These are phyloP conservation scores for Drechslerella stenobrocha DNA, from an alignment of 2,329 filamentous ascomycete genomes.

Conservation along the genomic window DNA sequence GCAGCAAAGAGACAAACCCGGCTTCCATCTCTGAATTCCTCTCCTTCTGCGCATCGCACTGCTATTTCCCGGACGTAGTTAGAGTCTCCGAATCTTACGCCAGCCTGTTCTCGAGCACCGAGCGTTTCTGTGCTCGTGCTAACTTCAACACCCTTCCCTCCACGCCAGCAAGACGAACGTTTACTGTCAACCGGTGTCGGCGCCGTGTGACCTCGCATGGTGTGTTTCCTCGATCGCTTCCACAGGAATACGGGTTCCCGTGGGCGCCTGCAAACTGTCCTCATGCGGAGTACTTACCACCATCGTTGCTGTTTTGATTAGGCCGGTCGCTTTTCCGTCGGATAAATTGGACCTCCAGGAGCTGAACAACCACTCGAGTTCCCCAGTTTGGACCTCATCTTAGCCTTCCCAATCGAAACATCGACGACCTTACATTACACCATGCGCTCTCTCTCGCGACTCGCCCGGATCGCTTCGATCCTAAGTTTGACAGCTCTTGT, in stretches of 20 bases:
- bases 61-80: background rate
- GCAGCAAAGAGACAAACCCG: conserved; percentile 26
- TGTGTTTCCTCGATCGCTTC: background rate
- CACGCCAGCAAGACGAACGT: background rate
- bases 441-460: conserved; percentile 30
- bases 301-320: conserved; percentile 8
- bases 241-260: conserved; percentile 17
- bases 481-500: conserved; percentile 34
- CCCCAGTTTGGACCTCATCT: too few species aligned
- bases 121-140: too few species aligned
- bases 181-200: conserved; percentile 5
- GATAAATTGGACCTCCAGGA: background rate
- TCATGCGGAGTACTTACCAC: conserved; percentile 3
- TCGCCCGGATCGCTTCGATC: conserved; percentile 40
- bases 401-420: background rate
- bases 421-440: background rate
- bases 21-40: background rate
- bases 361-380: too few species aligned
- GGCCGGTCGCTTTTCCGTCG: background rate
- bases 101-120: conserved; percentile 8
- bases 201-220: conserved; percentile 16
- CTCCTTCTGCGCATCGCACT: conserved; percentile 1
- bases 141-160: too few species aligned
- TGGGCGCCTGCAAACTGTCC: background rate
- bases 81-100: background rate